Evolutionary conservation across 2,329 filamentous ascomycete species (phyloP).

Genomic region (Microthyrium microscopicum): DNA sequence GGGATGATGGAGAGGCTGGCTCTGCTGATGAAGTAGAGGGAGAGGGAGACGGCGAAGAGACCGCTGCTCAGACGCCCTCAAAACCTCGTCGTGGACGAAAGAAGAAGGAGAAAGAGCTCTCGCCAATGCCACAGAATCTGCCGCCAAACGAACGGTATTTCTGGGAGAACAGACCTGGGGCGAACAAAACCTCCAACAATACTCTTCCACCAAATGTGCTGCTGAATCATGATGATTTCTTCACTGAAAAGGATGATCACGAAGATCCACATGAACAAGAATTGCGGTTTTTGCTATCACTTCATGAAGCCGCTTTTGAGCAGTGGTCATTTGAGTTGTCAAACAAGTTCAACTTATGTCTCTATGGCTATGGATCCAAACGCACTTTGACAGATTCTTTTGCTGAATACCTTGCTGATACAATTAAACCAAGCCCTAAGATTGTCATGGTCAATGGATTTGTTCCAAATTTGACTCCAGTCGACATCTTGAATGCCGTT

Average conservation of each 20-base stretch:
- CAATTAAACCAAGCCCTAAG: constrained; percentile 26
- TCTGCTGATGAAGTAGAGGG: too few relatives aligned
- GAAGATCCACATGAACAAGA: constrained; percentile 55
- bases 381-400: constrained; percentile 57
- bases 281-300: constrained; percentile 50
- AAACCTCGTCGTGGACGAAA: constrained; percentile 35
- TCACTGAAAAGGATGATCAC: constrained; percentile 47
- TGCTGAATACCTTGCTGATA: constrained; percentile 46
- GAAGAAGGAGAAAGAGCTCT: constrained; percentile 35
- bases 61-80: constrained; percentile 19
- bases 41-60: constrained; percentile 15
- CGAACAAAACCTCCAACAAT: constrained; percentile 72
- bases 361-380: constrained; percentile 91
- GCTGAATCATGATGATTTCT: constrained; percentile 86
- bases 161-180: constrained; percentile 71
- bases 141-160: constrained; percentile 88
- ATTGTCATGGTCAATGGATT: constrained; percentile 86
- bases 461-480: constrained; percentile 44
- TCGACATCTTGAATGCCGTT: constrained; percentile 55
- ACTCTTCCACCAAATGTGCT: constrained; percentile 58
- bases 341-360: constrained; percentile 72
- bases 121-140: constrained; percentile 68
- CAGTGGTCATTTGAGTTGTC: constrained; percentile 88
- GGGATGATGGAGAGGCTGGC: too few relatives aligned
- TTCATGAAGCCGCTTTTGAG: constrained; percentile 68